Conservation (phyloP, 2,329 filamentous ascomycete genomes). For the Cladophialophora yegresii region DNA sequence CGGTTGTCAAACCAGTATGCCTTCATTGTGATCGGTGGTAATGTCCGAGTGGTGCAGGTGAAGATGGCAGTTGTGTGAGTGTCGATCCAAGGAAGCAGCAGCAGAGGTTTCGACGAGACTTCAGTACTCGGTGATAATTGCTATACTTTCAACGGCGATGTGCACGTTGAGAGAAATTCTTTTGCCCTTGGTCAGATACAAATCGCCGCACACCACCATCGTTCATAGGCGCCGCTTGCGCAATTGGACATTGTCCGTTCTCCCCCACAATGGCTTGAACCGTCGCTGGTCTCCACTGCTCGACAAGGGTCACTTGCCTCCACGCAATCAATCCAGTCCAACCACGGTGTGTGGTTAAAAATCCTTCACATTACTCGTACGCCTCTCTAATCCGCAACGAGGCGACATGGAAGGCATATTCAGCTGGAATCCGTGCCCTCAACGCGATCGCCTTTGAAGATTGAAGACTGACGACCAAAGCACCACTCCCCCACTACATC, state of each 20-base stretch:
- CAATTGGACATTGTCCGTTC: slow-evolving; percentile 7
- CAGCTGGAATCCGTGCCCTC: neutral
- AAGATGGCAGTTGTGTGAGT: neutral
- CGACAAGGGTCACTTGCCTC: neutral
- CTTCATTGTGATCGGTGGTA: slow-evolving; percentile 55
- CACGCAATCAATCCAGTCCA: neutral
- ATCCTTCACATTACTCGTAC: neutral
- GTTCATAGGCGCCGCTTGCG: slow-evolving; percentile 12
- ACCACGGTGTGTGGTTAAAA: neutral
- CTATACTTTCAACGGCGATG: neutral
- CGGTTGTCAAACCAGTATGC: slow-evolving; percentile 72
- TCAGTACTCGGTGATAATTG: slow-evolving; percentile 2
- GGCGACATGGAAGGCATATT: neutral
- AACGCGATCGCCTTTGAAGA: neutral
- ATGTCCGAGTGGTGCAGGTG: neutral
- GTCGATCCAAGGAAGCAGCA: neutral
- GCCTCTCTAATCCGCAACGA: neutral
- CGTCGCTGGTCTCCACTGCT: neutral
- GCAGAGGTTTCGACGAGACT: neutral
- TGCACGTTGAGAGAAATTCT: slow-evolving; percentile 20
- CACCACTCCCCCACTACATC: neutral
- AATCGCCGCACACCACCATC: neutral
- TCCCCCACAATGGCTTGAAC: neutral
- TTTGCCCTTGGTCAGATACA: slow-evolving; percentile 18
- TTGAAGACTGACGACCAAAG: neutral